Conservation (phyloP, 2,329 filamentous ascomycete species). For the Sclerotinia trifoliorum region DNA sequence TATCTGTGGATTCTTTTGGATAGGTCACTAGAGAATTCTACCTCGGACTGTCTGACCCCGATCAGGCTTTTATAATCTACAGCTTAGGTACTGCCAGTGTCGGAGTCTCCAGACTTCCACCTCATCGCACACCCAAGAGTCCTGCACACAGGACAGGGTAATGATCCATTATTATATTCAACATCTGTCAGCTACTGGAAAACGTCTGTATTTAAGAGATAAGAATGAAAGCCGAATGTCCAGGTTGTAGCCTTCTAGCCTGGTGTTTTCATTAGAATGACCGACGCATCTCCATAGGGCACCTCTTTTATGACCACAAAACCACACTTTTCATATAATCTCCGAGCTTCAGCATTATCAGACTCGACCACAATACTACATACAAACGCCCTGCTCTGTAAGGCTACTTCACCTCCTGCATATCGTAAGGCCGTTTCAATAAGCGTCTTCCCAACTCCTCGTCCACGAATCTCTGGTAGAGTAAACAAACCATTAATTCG, state of each 20-base stretch:
- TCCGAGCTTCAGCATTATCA: slow-evolving; percentile 39
- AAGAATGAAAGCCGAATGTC: neutral
- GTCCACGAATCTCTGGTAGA: slow-evolving; percentile 41
- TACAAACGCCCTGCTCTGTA: slow-evolving; percentile 30
- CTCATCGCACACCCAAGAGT: neutral
- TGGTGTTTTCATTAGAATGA: slow-evolving; percentile 28
- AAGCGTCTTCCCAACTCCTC: slow-evolving; percentile 41
- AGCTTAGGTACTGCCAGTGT: neutral
- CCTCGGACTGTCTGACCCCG: too few species aligned
- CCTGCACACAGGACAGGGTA: too few species aligned
- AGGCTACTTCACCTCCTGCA: slow-evolving; percentile 34
- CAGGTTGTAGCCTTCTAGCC: neutral
- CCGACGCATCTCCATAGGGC: slow-evolving; percentile 19
- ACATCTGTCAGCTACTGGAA: neutral
- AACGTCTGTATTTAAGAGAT: neutral
- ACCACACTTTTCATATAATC: slow-evolving; percentile 42
- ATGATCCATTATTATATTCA: neutral
- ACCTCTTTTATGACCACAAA: slow-evolving; percentile 37
- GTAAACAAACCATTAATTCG: slow-evolving; percentile 44
- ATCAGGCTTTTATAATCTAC: neutral
- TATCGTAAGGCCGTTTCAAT: slow-evolving; percentile 37
- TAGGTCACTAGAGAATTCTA: too few species aligned
- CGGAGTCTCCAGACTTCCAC: neutral
- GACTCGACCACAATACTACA: slow-evolving; percentile 41
- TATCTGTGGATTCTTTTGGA: too few species aligned